These are phyloP conservation scores for Phytophthora pini DNA, from an alignment of 352 stramenopile genomes.

Conservation along the genomic window DNA sequence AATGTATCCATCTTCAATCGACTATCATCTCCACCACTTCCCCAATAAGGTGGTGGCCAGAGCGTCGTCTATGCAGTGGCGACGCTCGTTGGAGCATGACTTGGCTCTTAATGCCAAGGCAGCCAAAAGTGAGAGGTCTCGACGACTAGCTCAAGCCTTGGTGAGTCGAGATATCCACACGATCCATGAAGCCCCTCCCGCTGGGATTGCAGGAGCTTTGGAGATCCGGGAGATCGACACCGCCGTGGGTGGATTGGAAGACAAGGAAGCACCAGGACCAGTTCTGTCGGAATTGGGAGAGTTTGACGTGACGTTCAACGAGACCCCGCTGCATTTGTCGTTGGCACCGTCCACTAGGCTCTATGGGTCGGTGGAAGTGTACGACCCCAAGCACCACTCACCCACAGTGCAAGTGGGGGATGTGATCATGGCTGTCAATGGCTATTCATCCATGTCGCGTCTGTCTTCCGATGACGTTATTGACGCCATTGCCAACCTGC, in stretches of 20 bases:
- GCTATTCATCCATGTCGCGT: slow-evolving; percentile 47
- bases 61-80: slow-evolving; percentile 74
- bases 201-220: slow-evolving; percentile 21
- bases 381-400: slow-evolving; percentile 60
- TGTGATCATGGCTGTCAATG: slow-evolving; percentile 75
- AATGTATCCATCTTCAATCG: slow-evolving; percentile 74
- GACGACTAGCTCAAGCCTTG: slow-evolving; percentile 38
- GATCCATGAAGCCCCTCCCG: slow-evolving; percentile 18
- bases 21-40: slow-evolving; percentile 50
- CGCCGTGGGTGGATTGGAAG: slow-evolving; percentile 25
- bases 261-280: slow-evolving; percentile 6
- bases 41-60: slow-evolving; percentile 51
- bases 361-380: slow-evolving; percentile 79
- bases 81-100: slow-evolving; percentile 62
- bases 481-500: slow-evolving; percentile 54
- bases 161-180: slow-evolving; percentile 23
- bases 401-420: slow-evolving; percentile 62
- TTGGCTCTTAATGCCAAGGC: slow-evolving; percentile 47
- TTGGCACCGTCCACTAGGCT: slow-evolving; percentile 73
- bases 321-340: slow-evolving; percentile 56
- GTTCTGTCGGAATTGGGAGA: slow-evolving; percentile 59
- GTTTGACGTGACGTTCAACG: slow-evolving; percentile 60
- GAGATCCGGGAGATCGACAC: slow-evolving; percentile 28
- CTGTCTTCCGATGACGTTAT: slow-evolving; percentile 66
- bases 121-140: slow-evolving; percentile 21